These are phyloP conservation scores for Caloboletus inedulis DNA, from an alignment of 1,284 basidiomycete species.

Conservation along the genomic window DNA sequence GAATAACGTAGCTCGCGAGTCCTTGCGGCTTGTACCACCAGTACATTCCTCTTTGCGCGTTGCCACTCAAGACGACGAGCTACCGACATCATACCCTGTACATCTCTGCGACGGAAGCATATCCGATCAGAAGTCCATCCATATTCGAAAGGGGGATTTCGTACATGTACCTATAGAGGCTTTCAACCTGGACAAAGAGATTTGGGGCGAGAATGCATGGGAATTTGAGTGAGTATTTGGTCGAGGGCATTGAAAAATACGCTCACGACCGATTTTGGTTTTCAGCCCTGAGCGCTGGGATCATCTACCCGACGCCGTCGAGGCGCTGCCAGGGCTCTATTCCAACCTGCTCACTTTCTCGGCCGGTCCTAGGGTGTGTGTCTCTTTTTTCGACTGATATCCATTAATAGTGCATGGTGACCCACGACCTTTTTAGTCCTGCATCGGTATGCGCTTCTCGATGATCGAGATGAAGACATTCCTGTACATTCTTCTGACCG, in stretches of 20 bases:
- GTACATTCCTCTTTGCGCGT: slow-evolving; percentile 78
- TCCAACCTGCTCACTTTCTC: slow-evolving; percentile 72
- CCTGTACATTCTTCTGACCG: slow-evolving; percentile 63
- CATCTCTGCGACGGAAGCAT: slow-evolving; percentile 49
- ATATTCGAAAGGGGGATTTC: slow-evolving; percentile 62
- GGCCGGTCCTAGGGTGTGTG: slow-evolving; percentile 72
- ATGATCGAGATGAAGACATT: slow-evolving; percentile 79
- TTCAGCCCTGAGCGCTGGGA: slow-evolving; percentile 77
- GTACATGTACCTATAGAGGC: slow-evolving; percentile 76
- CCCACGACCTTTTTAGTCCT: slow-evolving; percentile 48
- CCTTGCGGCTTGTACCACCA: slow-evolving; percentile 71
- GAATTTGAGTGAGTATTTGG: slow-evolving; percentile 58
- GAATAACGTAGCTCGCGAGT: slow-evolving; percentile 74
- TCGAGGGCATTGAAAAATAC: not conserved
- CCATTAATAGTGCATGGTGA: not conserved
- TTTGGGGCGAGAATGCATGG: slow-evolving; percentile 79
- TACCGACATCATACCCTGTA: slow-evolving; percentile 70
- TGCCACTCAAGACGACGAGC: slow-evolving; percentile 67
- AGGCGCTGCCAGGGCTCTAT: slow-evolving; percentile 63
- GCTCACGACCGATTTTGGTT: slow-evolving; percentile 2
- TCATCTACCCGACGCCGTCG: slow-evolving; percentile 60
- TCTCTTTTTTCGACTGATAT: slow-evolving; percentile 25
- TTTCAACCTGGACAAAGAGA: slow-evolving; percentile 67
- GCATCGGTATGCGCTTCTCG: slow-evolving; percentile 75
- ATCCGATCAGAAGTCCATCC: slow-evolving; percentile 42